Evolutionary conservation across 305 asterid species (phyloP).

Genomic region (Solanum hybrid): DNA sequence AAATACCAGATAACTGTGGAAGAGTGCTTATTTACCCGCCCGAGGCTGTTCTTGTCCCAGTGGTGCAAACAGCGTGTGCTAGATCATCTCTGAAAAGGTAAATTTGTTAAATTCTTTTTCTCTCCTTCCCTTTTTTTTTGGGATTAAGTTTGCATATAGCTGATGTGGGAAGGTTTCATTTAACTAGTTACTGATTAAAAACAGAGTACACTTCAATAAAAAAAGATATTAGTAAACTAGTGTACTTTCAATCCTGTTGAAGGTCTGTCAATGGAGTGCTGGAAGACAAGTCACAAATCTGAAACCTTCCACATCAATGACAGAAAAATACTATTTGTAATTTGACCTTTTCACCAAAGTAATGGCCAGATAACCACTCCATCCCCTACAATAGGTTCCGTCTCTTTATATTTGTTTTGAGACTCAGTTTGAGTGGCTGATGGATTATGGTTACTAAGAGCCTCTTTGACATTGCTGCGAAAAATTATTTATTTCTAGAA

Average conservation of each 20-base stretch:
- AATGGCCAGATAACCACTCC: neutral
- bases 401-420: neutral
- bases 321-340: neutral
- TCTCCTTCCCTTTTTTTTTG: neutral
- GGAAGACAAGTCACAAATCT: neutral
- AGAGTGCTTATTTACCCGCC: conserved; percentile 72
- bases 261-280: neutral
- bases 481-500: neutral
- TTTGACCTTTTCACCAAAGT: neutral
- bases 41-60: conserved; percentile 97
- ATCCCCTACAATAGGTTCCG: neutral
- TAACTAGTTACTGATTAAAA: neutral
- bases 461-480: neutral
- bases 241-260: neutral
- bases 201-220: neutral
- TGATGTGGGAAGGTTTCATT: neutral
- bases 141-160: neutral
- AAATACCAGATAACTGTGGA: conserved; percentile 39
- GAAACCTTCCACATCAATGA: neutral
- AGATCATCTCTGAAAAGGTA: conserved; percentile 92
- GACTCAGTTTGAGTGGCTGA: neutral
- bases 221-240: neutral
- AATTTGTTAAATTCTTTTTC: neutral
- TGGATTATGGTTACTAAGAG: neutral
- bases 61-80: conserved; percentile 81